These are phyloP conservation scores for Thamnidium elegans DNA, from an alignment of 192 early-diverging fungal genomes.

Conservation along the genomic window DNA sequence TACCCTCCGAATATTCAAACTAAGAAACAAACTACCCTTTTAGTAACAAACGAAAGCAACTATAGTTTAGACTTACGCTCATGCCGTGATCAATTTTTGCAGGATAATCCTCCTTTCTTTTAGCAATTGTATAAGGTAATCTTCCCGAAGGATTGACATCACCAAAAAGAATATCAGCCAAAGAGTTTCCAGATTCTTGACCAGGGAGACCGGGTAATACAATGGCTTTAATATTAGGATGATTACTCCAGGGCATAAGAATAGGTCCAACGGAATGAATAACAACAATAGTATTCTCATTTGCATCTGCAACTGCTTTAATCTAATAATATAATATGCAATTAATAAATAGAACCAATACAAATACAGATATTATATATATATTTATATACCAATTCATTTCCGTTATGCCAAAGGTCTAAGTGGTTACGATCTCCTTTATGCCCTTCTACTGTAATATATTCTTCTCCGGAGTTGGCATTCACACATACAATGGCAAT, in stretches of 20 bases:
- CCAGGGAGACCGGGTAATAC: constrained; percentile 59
- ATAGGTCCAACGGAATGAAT: constrained; percentile 58
- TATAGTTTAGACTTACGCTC: constrained; percentile 1
- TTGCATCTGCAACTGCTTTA: constrained; percentile 45
- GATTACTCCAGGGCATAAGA: constrained; percentile 53
- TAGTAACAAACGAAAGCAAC: background rate
- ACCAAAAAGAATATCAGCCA: constrained; percentile 69
- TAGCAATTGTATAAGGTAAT: constrained; percentile 62
- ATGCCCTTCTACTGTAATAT: constrained; percentile 47
- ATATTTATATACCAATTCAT: constrained; percentile 41
- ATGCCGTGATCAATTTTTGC: constrained; percentile 3
- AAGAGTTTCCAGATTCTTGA: constrained; percentile 63
- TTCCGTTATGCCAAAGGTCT: constrained; percentile 53
- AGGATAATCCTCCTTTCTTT: constrained; percentile 43
- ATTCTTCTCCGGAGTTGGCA: constrained; percentile 33
- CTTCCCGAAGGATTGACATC: constrained; percentile 59
- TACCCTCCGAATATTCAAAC: constrained; percentile 56
- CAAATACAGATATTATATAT: too few relatives aligned
- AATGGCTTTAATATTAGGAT: constrained; percentile 60
- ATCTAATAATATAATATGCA: constrained; percentile 21
- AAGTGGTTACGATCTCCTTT: constrained; percentile 56
- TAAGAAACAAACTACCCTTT: background rate
- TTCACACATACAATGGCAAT: constrained; percentile 44
- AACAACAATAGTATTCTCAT: constrained; percentile 58
- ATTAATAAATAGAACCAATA: background rate